Percentiles rank a stretch among this genome's conserved stretches.
These are phyloP conservation scores for Carpinus viminea DNA, from an alignment of 306 rosid species.

Conservation along the genomic window DNA sequence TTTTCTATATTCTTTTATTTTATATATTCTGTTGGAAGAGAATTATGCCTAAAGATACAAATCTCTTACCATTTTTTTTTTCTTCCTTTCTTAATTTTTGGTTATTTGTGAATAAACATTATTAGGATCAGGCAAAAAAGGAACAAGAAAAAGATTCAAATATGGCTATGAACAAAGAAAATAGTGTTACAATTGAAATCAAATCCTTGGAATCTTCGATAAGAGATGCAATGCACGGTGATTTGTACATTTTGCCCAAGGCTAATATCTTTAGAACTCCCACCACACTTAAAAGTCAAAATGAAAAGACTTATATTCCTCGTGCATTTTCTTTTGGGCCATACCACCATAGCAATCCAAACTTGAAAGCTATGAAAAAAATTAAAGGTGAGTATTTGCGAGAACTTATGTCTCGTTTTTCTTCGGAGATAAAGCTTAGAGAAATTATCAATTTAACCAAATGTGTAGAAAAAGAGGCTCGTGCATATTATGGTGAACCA, in stretches of 20 bases:
- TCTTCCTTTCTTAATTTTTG: background rate
- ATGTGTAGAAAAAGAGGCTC: background rate
- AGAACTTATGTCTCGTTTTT: background rate
- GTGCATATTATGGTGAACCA: background rate
- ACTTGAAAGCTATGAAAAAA: background rate
- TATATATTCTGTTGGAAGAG: too few relatives aligned
- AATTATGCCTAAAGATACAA: too few relatives aligned
- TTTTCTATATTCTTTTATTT: too few relatives aligned
- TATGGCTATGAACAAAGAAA: background rate
- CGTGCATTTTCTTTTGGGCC: slow-evolving; percentile 23
- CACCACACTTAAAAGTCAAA: background rate
- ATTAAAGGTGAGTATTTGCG: slow-evolving; percentile 9
- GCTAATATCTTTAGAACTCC: slow-evolving; percentile 31
- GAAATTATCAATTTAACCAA: background rate
- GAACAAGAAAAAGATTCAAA: background rate
- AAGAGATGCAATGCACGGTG: background rate
- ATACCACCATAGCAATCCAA: background rate
- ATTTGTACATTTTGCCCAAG: background rate
- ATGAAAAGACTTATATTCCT: background rate
- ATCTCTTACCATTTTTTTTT: too few relatives aligned
- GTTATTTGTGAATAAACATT: background rate
- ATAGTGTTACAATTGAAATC: background rate
- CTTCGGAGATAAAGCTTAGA: too few relatives aligned
- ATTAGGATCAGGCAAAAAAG: background rate
- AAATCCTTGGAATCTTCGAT: background rate